A percentile compares a stretch with the other conserved stretches of the same genome.
Evolutionary conservation across 768 basidiomycete genomes (phyloP).

Genomic region (Russula lepida): DNA sequence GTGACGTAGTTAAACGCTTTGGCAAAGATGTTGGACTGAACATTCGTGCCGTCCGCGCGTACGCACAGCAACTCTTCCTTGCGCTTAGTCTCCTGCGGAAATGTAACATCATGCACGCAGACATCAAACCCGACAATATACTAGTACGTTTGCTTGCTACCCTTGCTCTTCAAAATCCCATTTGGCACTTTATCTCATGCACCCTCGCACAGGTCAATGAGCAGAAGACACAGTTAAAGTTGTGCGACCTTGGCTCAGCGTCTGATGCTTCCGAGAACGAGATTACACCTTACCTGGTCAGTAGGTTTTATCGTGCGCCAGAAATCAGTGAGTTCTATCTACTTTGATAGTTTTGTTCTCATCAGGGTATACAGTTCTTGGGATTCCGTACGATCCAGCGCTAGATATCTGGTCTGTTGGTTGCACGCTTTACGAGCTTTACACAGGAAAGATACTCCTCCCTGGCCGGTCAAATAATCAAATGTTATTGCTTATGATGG

Average conservation of each 20-base stretch:
- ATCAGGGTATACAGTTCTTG: conserved; percentile 57
- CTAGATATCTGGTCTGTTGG: conserved; percentile 97
- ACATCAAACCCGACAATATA: conserved; percentile 98
- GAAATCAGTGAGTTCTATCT: conserved; percentile 75
- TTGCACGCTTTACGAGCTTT: conserved; percentile 93
- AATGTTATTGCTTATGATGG: conserved; percentile 97
- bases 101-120: conserved; percentile 92
- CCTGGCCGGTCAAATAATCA: conserved; percentile 96
- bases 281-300: conserved; percentile 96
- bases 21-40: conserved; percentile 97
- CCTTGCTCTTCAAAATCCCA: neutral
- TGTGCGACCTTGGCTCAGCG: conserved; percentile 97
- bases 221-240: conserved; percentile 83
- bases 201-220: conserved; percentile 69
- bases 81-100: conserved; percentile 79
- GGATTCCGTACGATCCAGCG: conserved; percentile 87
- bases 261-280: conserved; percentile 92
- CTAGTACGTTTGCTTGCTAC: conserved; percentile 44
- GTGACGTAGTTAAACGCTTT: conserved; percentile 95
- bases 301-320: conserved; percentile 94
- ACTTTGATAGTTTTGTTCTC: neutral
- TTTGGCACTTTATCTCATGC: neutral
- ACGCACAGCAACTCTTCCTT: conserved; percentile 93
- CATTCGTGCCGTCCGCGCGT: conserved; percentile 96
- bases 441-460: conserved; percentile 95